Conservation (phyloP, 306 rosid species). For the Fagus crenata region DNA sequence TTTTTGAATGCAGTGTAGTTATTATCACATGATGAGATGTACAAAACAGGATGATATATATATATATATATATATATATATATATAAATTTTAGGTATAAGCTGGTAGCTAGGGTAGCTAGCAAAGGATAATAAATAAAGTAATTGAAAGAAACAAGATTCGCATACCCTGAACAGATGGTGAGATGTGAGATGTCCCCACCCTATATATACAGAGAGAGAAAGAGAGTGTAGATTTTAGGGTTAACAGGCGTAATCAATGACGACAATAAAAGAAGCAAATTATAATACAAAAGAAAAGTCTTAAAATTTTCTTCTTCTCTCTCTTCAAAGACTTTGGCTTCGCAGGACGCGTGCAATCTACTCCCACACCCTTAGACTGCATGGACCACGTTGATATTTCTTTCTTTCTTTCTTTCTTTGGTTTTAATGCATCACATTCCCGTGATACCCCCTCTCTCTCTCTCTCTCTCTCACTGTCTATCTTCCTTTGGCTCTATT, state of each 20-base stretch:
- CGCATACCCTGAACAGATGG: slow-evolving; percentile 6
- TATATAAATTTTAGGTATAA: not conserved
- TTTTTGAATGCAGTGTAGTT: no score
- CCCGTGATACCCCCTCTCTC: slow-evolving; percentile 28
- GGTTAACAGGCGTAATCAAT: slow-evolving; percentile 36
- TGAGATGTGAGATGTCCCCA: slow-evolving; percentile 28
- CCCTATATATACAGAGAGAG: slow-evolving; percentile 7
- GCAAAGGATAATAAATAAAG: not conserved
- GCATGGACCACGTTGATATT: slow-evolving; percentile 35
- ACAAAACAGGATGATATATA: not conserved
- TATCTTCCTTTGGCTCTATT: not conserved
- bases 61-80: not conserved
- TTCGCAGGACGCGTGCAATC: slow-evolving; percentile 24
- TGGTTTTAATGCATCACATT: slow-evolving; percentile 17
- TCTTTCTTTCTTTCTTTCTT: not conserved
- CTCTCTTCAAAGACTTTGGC: slow-evolving; percentile 6
- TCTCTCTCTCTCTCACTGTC: not conserved
- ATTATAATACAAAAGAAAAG: slow-evolving; percentile 4
- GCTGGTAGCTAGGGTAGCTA: not conserved
- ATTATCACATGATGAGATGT: no score
- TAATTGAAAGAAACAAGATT: slow-evolving; percentile 20
- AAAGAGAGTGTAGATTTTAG: slow-evolving; percentile 16
- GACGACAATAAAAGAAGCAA: slow-evolving; percentile 29
- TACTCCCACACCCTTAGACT: slow-evolving; percentile 19
- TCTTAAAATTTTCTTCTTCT: slow-evolving; percentile 11